These are phyloP conservation scores for Claviceps pazoutovae DNA, from an alignment of 2,329 filamentous ascomycete species.

Conservation along the genomic window DNA sequence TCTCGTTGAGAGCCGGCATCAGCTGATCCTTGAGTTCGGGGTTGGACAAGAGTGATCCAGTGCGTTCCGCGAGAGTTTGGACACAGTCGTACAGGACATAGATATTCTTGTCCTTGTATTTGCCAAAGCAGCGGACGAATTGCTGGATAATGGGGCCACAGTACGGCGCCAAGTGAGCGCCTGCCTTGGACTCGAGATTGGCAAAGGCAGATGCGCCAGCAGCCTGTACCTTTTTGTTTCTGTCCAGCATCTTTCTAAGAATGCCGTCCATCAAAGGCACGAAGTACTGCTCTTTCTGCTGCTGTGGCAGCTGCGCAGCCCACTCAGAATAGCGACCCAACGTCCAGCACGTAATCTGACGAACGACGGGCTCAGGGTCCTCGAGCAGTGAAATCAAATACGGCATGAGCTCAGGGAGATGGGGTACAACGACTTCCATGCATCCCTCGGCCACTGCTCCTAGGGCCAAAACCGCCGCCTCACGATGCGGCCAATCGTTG, in stretches of 20 bases:
- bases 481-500: constrained; percentile 77
- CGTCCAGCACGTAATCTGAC: constrained; percentile 97
- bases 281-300: constrained; percentile 65
- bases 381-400: constrained; percentile 78
- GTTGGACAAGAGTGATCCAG: constrained; percentile 67
- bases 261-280: constrained; percentile 97
- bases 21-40: constrained; percentile 70
- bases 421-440: constrained; percentile 75
- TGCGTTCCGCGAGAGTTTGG: constrained; percentile 86
- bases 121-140: constrained; percentile 80
- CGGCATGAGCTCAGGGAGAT: constrained; percentile 78
- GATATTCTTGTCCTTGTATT: constrained; percentile 98
- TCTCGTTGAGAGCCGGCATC: constrained; percentile 82
- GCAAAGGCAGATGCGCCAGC: constrained; percentile 92
- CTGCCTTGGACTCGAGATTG: constrained; percentile 87
- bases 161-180: constrained; percentile 67
- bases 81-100: constrained; percentile 98
- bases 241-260: constrained; percentile 84
- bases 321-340: constrained; percentile 85
- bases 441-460: constrained; percentile 93
- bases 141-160: constrained; percentile 81
- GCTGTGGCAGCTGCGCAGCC: constrained; percentile 63
- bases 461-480: constrained; percentile 85
- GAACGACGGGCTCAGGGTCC: constrained; percentile 77
- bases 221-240: constrained; percentile 96